phyloP scores from a whole-genome alignment of 2,329 filamentous ascomycete species.

The Epichloe amarillans region DNA sequence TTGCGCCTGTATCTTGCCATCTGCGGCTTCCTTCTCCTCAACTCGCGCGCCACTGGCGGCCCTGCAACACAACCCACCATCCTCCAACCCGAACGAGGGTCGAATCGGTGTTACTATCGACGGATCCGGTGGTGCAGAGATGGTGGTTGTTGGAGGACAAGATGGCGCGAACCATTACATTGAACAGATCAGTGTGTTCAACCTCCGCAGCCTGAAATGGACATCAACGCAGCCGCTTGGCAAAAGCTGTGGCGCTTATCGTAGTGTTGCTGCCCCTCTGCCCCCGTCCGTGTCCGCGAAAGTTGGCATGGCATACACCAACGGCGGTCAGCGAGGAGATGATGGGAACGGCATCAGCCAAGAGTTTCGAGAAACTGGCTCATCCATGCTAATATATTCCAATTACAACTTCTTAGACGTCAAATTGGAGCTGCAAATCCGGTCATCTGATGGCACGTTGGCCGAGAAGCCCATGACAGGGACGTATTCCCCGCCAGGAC shows the following conservation, averaged over 20 bases:
- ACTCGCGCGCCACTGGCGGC: constrained; percentile 72
- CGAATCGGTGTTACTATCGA: constrained; percentile 80
- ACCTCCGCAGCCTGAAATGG: constrained; percentile 89
- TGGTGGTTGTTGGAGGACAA: constrained; percentile 93
- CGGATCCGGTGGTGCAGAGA: constrained; percentile 83
- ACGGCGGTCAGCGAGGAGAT: constrained; percentile 28
- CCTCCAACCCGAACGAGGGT: constrained; percentile 73
- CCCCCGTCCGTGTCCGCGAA: constrained; percentile 50
- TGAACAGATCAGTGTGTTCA: constrained; percentile 97
- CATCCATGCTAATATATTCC: constrained; percentile 90
- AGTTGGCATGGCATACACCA: constrained; percentile 47
- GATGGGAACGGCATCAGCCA: constrained; percentile 35
- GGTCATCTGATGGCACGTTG: constrained; percentile 69
- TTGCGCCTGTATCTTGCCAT: constrained; percentile 84
- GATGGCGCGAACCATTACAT: constrained; percentile 98
- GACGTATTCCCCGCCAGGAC: constrained; percentile 73
- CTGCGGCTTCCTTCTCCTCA: constrained; percentile 76
- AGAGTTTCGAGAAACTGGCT: constrained; percentile 42
- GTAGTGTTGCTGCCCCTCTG: constrained; percentile 84
- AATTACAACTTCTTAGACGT: constrained; percentile 99
- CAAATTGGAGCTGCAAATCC: constrained; percentile 84
- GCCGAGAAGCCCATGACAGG: constrained; percentile 83
- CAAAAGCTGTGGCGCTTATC: constrained; percentile 89
- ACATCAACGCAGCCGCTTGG: constrained; percentile 77
- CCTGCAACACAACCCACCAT: constrained; percentile 77